Conservation (phyloP, 2,329 filamentous ascomycete genomes). For the Claviceps arundinis region DNA sequence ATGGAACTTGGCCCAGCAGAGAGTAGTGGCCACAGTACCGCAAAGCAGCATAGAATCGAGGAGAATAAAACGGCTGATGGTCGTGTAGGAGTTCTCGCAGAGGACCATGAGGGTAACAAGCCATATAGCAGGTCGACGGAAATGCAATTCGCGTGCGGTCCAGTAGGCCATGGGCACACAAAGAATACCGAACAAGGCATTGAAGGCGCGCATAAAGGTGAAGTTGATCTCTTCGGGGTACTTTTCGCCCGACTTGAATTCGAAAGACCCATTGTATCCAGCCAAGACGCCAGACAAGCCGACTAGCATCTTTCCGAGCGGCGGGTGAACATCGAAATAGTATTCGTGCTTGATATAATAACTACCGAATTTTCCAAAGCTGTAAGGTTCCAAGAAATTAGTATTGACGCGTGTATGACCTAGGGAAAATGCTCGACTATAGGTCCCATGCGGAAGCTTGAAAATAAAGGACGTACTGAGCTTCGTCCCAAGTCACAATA, state of each 20-base stretch:
- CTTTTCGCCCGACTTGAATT: conserved; percentile 96
- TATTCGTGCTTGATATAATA: conserved; percentile 99
- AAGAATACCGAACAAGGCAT: conserved; percentile 82
- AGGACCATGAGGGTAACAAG: conserved; percentile 92
- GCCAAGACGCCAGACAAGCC: conserved; percentile 91
- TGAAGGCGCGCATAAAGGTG: conserved; percentile 97
- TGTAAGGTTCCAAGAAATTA: conserved; percentile 22
- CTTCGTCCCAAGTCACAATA: conserved; percentile 56
- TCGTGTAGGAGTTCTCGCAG: conserved; percentile 98
- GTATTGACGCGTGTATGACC: neutral
- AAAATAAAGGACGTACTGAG: conserved; percentile 37
- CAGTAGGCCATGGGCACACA: conserved; percentile 92
- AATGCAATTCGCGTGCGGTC: conserved; percentile 81
- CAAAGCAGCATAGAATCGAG: conserved; percentile 97
- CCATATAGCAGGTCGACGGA: conserved; percentile 82
- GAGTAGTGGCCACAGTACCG: conserved; percentile 93
- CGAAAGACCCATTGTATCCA: conserved; percentile 97
- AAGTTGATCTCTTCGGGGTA: conserved; percentile 93
- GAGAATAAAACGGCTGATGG: conserved; percentile 95
- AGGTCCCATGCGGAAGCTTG: neutral
- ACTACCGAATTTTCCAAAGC: conserved; percentile 94
- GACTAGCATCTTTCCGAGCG: conserved; percentile 95
- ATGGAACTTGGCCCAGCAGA: conserved; percentile 97
- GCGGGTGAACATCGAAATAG: conserved; percentile 87
- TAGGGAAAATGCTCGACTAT: neutral